Evolutionary conservation across 1,284 basidiomycete species (phyloP).

Genomic region (Filobasidium uniguttulatum): DNA sequence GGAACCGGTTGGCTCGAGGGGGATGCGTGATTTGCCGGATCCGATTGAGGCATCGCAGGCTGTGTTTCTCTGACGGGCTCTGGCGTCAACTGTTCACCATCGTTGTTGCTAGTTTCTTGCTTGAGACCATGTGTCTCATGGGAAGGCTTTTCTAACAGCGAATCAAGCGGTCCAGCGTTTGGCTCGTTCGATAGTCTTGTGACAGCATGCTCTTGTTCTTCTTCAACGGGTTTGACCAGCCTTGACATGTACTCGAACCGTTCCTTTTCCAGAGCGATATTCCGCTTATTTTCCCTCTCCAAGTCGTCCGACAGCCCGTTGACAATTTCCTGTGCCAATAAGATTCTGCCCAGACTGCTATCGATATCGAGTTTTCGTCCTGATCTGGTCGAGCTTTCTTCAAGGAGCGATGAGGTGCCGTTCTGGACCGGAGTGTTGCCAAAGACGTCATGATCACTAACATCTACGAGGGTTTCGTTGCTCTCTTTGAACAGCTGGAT

Average conservation of each 20-base stretch:
- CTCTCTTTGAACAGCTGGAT: slow-evolving; percentile 9
- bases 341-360: slow-evolving; percentile 48
- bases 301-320: slow-evolving; percentile 51
- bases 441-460: slow-evolving; percentile 37
- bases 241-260: slow-evolving; percentile 34
- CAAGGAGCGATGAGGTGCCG: neutral
- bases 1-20: too few species aligned
- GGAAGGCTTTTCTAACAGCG: neutral
- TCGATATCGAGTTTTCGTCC: slow-evolving; percentile 26
- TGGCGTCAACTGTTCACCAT: too few species aligned
- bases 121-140: slow-evolving; percentile 19
- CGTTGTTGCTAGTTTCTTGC: too few species aligned
- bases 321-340: slow-evolving; percentile 50
- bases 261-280: slow-evolving; percentile 45
- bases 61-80: too few species aligned
- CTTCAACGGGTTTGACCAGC: slow-evolving; percentile 24
- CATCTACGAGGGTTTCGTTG: neutral
- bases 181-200: neutral
- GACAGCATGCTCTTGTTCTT: slow-evolving; percentile 1
- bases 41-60: too few species aligned
- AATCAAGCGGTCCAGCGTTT: neutral
- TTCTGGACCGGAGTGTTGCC: neutral
- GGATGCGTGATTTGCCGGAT: too few species aligned
- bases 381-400: neutral
- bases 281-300: slow-evolving; percentile 47